Base-by-base conservation (phyloP, 2,329 filamentous ascomycete species). In the Pochonia chlamydosporia region DNA sequence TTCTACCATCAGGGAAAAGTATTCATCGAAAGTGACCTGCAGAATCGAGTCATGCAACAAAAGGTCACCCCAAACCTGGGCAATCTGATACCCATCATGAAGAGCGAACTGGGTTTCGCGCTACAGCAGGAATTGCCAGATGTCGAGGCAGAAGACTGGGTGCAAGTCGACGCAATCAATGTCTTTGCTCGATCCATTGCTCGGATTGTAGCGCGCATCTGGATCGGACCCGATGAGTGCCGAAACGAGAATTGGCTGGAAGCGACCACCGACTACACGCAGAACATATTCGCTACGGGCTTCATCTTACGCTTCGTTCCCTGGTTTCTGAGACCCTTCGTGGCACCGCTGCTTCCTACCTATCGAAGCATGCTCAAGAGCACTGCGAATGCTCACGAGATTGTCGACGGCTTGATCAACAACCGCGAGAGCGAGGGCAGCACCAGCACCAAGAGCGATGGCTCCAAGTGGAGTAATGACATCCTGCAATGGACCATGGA, bases 401-500 rank as follows among this genome's bases (percentile, higher is more conserved):
- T n/a, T n/a, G n/a, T n/a, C n/a, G n/a, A n/a, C n/a, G n/a, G n/a
- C n/a, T n/a, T n/a, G n/a, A n/a, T n/a, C n/a, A n/a, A n/a, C n/a
- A n/a, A n/a, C n/a, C n/a, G n/a, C n/a, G n/a, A n/a, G n/a, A n/a
- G n/a, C n/a, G n/a, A n/a, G n/a, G n/a, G n/a, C n/a, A n/a, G n/a
- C n/a, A n/a, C n/a, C n/a, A n/a, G n/a, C n/a, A n/a, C n/a, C n/a
- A n/a, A n/a, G n/a, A n/a, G n/a, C n/a, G n/a, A n/a, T n/a, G n/a
- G n/a, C n/a, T n/a, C n/a, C n/a, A n/a, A n/a, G n/a, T n/a, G n/a
- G n/a, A n/a, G n/a, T n/a, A n/a, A n/a, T n/a, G n/a, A n/a, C n/a
- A 61, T 65, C 3, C 59, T 73, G 21, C 68, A 69, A 20, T 75
- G 70, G 71, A 65, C 72, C 49, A 63, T 70, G 24, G 65, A 70